phyloP scores from a whole-genome alignment of 441 rosid genomes.

The Bruguiera hainesii region DNA sequence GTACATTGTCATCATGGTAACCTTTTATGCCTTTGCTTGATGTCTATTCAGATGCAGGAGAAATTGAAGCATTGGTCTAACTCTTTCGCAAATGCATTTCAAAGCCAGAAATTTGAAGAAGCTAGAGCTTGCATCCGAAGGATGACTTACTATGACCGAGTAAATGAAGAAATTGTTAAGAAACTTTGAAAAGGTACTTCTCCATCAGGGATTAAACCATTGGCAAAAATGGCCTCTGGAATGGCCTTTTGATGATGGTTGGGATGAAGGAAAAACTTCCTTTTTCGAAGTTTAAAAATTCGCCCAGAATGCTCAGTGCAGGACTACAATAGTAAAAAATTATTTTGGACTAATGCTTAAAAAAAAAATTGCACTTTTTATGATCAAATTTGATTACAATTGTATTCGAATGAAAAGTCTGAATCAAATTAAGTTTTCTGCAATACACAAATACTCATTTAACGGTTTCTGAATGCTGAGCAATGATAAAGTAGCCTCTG shows the following conservation, averaged over 20 bases:
- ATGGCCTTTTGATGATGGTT: too few species aligned
- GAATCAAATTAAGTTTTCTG: too few species aligned
- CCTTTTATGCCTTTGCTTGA: background rate
- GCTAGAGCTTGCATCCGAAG: slow-evolving; percentile 64
- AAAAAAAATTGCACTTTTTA: too few species aligned
- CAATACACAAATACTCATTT: too few species aligned
- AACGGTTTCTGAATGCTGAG: background rate
- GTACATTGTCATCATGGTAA: background rate
- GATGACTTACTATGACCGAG: slow-evolving; percentile 86
- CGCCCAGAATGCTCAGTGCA: too few species aligned
- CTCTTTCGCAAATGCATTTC: slow-evolving; percentile 59
- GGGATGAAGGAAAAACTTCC: background rate
- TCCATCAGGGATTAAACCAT: background rate
- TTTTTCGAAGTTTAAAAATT: background rate
- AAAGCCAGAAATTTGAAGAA: slow-evolving; percentile 54
- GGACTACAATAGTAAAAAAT: too few species aligned
- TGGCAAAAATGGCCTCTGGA: background rate
- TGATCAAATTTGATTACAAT: too few species aligned
- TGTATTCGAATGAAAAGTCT: too few species aligned
- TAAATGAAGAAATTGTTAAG: slow-evolving; percentile 73
- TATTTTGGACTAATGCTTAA: too few species aligned
- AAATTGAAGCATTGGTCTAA: slow-evolving; percentile 58
- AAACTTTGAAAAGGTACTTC: slow-evolving; percentile 52
- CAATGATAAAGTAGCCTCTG: background rate
- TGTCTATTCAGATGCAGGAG: slow-evolving; percentile 53